Evolutionary conservation across 371 early-diverging fungal species (phyloP).

Genomic region (Actinomortierella wolfii): DNA sequence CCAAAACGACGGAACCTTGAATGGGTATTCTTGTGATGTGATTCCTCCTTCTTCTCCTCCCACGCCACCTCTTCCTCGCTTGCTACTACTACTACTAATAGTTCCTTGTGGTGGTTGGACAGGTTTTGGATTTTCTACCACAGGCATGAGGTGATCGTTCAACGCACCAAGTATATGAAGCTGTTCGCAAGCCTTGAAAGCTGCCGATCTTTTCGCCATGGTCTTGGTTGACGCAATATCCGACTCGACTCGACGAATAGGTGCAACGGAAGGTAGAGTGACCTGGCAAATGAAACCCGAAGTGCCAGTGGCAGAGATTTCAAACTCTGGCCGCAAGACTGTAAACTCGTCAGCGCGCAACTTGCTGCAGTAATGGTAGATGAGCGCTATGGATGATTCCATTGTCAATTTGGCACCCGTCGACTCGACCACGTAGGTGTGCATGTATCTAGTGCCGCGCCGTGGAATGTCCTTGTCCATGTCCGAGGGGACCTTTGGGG

Average conservation of each 20-base stretch:
- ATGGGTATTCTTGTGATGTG: constrained; percentile 11
- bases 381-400: constrained; percentile 60
- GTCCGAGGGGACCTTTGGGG: constrained; percentile 11
- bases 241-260: constrained; percentile 60
- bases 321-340: constrained; percentile 53
- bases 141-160: constrained; percentile 76
- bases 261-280: constrained; percentile 68
- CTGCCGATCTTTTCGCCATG: constrained; percentile 74
- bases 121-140: constrained; percentile 13
- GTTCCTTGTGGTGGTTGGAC: constrained; percentile 3
- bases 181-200: constrained; percentile 70
- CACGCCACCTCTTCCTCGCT: constrained; percentile 6
- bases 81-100: constrained; percentile 2
- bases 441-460: constrained; percentile 34
- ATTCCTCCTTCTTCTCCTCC: constrained; percentile 13
- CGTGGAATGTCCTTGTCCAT: constrained; percentile 34
- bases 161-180: constrained; percentile 71
- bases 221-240: constrained; percentile 59
- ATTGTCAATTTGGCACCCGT: constrained; percentile 72
- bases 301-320: constrained; percentile 24
- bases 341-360: constrained; percentile 65
- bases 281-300: constrained; percentile 53
- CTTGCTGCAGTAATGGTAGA: constrained; percentile 68
- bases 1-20: constrained; percentile 19
- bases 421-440: constrained; percentile 50